Evolutionary conservation across 208 protist species (phyloP).

Genomic region (Crithidia bombi): DNA sequence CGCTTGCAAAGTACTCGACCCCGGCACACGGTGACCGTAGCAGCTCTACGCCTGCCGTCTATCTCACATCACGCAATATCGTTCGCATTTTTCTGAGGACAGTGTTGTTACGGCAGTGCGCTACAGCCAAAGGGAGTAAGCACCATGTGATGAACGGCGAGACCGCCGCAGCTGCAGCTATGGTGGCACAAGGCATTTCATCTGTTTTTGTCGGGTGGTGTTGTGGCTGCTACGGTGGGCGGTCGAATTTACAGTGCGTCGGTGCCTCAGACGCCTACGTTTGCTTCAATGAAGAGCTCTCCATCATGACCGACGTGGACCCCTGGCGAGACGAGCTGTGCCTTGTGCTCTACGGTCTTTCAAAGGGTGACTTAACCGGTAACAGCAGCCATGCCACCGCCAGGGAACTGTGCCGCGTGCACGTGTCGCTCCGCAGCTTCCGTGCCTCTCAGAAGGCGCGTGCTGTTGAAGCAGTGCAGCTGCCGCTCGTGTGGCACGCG

Average conservation of each 20-base stretch:
- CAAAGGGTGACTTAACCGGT: too few relatives aligned
- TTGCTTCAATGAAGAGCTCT: neutral
- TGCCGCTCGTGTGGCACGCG: conserved; percentile 22
- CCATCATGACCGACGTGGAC: neutral
- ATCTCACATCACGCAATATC: neutral
- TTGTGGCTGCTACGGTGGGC: conserved; percentile 18
- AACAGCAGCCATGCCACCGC: neutral
- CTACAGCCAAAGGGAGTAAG: too few relatives aligned
- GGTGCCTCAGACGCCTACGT: neutral
- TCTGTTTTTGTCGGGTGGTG: conserved; percentile 6
- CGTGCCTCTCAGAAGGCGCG: neutral
- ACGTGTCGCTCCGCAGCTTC: conserved; percentile 37
- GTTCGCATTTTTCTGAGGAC: neutral
- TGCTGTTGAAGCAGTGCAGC: neutral
- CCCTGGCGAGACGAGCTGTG: conserved; percentile 12
- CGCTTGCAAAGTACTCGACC: neutral
- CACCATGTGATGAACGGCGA: too few relatives aligned
- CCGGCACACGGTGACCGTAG: neutral
- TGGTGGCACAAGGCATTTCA: neutral
- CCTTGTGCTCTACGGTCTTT: conserved; percentile 5
- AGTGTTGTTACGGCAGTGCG: neutral
- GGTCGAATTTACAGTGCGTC: neutral
- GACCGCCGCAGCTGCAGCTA: neutral
- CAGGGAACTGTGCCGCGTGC: conserved; percentile 35
- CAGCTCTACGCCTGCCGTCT: neutral